A percentile compares a stretch with the other conserved stretches of the same genome.
Conservation (phyloP, 2,329 filamentous ascomycete genomes). For the Knufia petricola region DNA sequence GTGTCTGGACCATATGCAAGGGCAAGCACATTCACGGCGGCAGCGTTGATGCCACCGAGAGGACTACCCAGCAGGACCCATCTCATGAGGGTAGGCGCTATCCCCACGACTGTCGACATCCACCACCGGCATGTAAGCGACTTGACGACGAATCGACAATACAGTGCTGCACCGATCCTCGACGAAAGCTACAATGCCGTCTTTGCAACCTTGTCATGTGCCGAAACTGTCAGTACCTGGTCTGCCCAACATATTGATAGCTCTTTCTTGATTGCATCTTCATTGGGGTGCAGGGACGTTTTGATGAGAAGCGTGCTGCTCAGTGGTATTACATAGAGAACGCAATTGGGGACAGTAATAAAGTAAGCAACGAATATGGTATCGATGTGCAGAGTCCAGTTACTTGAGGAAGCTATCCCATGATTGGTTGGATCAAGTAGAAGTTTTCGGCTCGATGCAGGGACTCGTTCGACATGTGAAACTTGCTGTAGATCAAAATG, state of each 20-base stretch:
- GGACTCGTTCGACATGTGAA: neutral
- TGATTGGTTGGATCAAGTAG: too few species aligned
- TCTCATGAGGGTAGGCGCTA: too few species aligned
- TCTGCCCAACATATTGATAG: too few species aligned
- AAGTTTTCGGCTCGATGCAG: neutral
- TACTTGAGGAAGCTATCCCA: too few species aligned
- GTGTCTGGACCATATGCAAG: neutral
- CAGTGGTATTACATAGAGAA: too few species aligned
- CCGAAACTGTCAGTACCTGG: neutral
- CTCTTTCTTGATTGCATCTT: neutral
- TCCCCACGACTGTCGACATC: neutral
- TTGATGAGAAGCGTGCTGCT: neutral
- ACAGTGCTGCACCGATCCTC: neutral
- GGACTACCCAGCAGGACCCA: too few species aligned
- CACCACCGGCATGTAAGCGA: neutral
- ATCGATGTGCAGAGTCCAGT: too few species aligned
- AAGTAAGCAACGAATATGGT: too few species aligned
- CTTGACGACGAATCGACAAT: neutral
- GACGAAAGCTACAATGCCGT: neutral
- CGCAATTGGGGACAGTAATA: too few species aligned
- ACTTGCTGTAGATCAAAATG: neutral
- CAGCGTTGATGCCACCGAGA: neutral
- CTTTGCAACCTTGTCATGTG: neutral
- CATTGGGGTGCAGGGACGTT: neutral
- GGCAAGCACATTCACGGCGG: neutral